Conservation (phyloP, 2,329 filamentous ascomycete species). For the Stenocarpella maydis region DNA sequence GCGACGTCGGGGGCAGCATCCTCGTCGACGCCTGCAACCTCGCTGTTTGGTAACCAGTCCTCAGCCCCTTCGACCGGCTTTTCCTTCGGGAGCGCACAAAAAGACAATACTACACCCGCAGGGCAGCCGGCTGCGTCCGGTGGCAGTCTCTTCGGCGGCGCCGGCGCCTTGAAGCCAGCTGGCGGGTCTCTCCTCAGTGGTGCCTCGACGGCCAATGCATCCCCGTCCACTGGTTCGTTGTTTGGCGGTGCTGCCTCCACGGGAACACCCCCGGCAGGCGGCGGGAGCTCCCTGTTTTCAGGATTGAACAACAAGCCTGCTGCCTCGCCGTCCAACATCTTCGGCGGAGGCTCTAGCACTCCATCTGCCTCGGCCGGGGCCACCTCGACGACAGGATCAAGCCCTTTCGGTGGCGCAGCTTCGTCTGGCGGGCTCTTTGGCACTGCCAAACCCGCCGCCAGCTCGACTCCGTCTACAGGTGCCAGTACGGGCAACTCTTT, state of each 20-base stretch:
- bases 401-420: slow-evolving; percentile 25
- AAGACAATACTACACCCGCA: slow-evolving; percentile 26
- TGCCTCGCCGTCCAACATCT: slow-evolving; percentile 37
- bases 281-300: slow-evolving; percentile 40
- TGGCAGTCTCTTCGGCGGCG: slow-evolving; percentile 46
- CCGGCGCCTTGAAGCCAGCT: slow-evolving; percentile 21
- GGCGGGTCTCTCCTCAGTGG: slow-evolving; percentile 26
- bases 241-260: slow-evolving; percentile 43
- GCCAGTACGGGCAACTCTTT: slow-evolving; percentile 36
- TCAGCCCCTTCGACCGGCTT: slow-evolving; percentile 42
- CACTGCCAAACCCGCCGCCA: slow-evolving; percentile 27
- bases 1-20: slow-evolving; percentile 49
- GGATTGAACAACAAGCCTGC: slow-evolving; percentile 35
- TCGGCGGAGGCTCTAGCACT: slow-evolving; percentile 40
- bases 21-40: slow-evolving; percentile 50
- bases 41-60: slow-evolving; percentile 49
- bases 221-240: slow-evolving; percentile 42
- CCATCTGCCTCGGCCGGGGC: slow-evolving; percentile 32
- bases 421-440: slow-evolving; percentile 42
- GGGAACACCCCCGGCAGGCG: slow-evolving; percentile 42
- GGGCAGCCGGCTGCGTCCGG: slow-evolving; percentile 36
- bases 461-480: slow-evolving; percentile 34
- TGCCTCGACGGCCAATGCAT: slow-evolving; percentile 40
- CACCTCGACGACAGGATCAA: slow-evolving; percentile 18
- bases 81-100: slow-evolving; percentile 49